phyloP scores from a whole-genome alignment of 371 early-diverging fungal species.

The Mortierella sp. region DNA sequence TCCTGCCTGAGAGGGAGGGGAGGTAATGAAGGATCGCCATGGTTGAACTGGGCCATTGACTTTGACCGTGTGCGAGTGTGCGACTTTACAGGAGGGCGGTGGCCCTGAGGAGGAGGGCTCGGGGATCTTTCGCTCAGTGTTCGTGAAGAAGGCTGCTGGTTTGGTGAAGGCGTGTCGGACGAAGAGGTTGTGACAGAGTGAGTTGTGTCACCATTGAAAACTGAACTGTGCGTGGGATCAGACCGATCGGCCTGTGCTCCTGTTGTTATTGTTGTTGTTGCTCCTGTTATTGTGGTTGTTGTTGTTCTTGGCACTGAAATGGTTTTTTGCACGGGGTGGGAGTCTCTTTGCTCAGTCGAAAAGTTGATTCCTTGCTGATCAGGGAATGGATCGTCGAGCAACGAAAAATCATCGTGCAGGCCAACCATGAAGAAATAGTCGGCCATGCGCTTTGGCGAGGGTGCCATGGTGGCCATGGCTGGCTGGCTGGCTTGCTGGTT shows the following conservation, averaged over 20 bases:
- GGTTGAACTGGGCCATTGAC: constrained; percentile 45
- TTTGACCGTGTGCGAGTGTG: constrained; percentile 35
- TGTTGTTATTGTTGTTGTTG: neutral
- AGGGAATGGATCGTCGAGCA: neutral
- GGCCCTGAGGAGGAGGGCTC: neutral
- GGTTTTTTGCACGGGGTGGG: neutral
- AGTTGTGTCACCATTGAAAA: constrained; percentile 40
- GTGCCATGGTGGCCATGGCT: constrained; percentile 25
- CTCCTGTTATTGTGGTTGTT: neutral
- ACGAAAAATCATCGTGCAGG: constrained; percentile 26
- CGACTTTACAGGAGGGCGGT: neutral
- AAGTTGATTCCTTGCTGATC: neutral
- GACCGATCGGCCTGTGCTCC: constrained; percentile 5
- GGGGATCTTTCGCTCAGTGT: no score
- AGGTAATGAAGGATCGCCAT: neutral
- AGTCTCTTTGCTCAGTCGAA: neutral
- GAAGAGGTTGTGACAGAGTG: neutral
- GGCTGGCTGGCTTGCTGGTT: neutral
- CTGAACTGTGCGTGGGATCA: constrained; percentile 25
- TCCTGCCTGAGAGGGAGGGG: constrained; percentile 2
- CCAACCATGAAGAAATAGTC: constrained; percentile 57
- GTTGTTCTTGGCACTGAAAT: constrained; percentile 4
- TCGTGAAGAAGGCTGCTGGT: neutral
- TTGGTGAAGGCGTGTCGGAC: constrained; percentile 2
- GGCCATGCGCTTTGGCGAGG: constrained; percentile 44